Evolutionary conservation across 176 grass and related monocot genomes (phyloP), one percentile per base, ranked within the genome.

Genomic region (Zoysia japonica): DNA sequence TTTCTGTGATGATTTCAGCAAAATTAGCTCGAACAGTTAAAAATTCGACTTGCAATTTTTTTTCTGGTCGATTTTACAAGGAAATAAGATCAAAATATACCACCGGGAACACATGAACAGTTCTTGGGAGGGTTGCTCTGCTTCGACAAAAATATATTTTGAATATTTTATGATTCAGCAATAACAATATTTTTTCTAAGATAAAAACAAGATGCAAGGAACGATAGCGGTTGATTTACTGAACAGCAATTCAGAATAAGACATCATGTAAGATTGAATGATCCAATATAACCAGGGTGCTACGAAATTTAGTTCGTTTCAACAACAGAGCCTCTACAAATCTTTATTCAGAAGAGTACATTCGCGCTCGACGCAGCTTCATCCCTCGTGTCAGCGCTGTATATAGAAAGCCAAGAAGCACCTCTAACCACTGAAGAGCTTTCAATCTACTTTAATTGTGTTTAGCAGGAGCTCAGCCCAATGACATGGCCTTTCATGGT

Each of bases 261-360:
- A 54, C 46, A 5, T 47, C 14, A 9, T 68, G 63, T 2, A 28
- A 13, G 14, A 70, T 76, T 40, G 5, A 52, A 28, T 28, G 28
- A 28, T 28, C 28, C 8, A 5, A 41, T 40, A 63, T 80, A 54
- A 64, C 2, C 65, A 64, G 40, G 15, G 48, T 28, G 73, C 81
- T 75, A 88, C 55, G 80, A 80, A 88, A 80, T 70, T 85, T 68
- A 76, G 36, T n/a, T 40, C 48, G 49, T 55, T 70, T 76, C 52
- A 62, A 42, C 69, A 79, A 11, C 13, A 62, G 11, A 84, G 2
- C 47, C 50, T 88, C 61, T 72, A 49, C 36, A 37, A 52, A 84
- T 75, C 65, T 9, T 35, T 61, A 3, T 61, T 11, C 53, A 53
- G 63, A 67, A 78, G 13, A 36, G 11, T 66, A 47, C 48, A 57